Base-by-base conservation (phyloP, 2,329 filamentous ascomycete species). In the Diaporthe citrichinensis region DNA sequence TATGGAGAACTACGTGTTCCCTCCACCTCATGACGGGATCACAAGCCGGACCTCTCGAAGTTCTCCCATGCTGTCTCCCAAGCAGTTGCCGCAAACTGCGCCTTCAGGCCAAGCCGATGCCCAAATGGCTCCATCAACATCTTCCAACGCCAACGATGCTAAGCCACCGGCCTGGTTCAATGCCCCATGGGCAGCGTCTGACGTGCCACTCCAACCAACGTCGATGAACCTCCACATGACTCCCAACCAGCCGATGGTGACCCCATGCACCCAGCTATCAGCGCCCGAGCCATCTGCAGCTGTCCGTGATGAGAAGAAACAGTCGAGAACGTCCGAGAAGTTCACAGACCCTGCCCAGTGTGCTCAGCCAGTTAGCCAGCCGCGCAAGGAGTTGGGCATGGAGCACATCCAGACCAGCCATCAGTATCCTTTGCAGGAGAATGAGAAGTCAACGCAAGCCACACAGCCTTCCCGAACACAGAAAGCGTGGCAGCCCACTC, bases 1-100 rank as follows among this genome's bases (percentile, higher is more conserved):
- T n/a, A 74, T 78, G 72, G 77, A 75, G 58, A 74, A 74, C 53
- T 78, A 77, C 39, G 75, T 74, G 20, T 78, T 78, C 20, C 76
- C 76, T 34, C 77, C 71, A 17, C 69, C 62, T 6, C 44, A n/a
- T n/a, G 31, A 65, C 4, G 23, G 39, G 12, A 53, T 53, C 6
- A 23, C 65, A 14, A 74, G 65, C 46, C 69, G 41, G 34, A 71
- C 68, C 36, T 68, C 69, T 55, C 76, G 65, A 20, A 76, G 65
- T 39, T 78, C 77, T 41, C 77, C 74, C 14, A 62, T 72, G 57
- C 72, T 78, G 39, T 78, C 77, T n/a, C 77, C 77, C 15, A 77
- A 77, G 59, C 77, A 78, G 53, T 59, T 77, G 8, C 77, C 76
- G 20, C 49, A 25, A 41, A n/a, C 62, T 17, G 28, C 31, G 44